Base-by-base conservation (phyloP, 2,329 filamentous ascomycete species). In the Truncatella angustata region DNA sequence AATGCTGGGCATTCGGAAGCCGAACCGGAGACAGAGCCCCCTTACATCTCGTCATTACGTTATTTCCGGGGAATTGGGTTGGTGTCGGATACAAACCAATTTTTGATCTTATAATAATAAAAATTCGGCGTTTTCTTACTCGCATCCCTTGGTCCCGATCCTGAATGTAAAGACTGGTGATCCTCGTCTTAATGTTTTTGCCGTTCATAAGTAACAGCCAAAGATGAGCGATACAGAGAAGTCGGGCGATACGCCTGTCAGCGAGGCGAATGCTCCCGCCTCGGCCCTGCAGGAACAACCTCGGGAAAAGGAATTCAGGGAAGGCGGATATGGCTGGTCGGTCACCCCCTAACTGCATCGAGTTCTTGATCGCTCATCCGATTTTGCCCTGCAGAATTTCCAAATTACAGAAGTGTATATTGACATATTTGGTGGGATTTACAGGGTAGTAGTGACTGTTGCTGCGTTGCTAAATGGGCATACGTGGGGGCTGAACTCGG, bases 401-500 rank as follows among this genome's bases (percentile, higher is more conserved):
- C 18, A 21, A 35, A 6, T 20, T 18, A 18, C 16, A 45, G 12
- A 45, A 21, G 5, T n/a, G n/a, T n/a, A 16, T 45, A 18, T 51
- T 55, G 50, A 48, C 37, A n/a, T n/a, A n/a, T 54, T 50, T 36
- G 5, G 23, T 32, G 11, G 40, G 10, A 49, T 23, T 21, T 53
- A 10, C 47, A 75, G 73, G 73, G 75, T 84, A 20, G 82, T 83
- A 50, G 77, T 82, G n/a, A 60, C 72, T 3, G 76, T 73, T 35
- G 72, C 78, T 55, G 75, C 78, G 47, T 66, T 82, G 55, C 78
- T 88, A 52, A 88, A 88, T 63, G 82, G 78, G 6, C 86, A 90
- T 63, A 90, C 87, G 1, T 91, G 87, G 87, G 87, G 87, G 6
- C 71, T 91, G 55, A 91, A 90, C 65, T 83, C 80, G 51, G 79